Base-by-base conservation (phyloP, 1,284 basidiomycete species). In the Ustanciosporium gigantosporum region DNA sequence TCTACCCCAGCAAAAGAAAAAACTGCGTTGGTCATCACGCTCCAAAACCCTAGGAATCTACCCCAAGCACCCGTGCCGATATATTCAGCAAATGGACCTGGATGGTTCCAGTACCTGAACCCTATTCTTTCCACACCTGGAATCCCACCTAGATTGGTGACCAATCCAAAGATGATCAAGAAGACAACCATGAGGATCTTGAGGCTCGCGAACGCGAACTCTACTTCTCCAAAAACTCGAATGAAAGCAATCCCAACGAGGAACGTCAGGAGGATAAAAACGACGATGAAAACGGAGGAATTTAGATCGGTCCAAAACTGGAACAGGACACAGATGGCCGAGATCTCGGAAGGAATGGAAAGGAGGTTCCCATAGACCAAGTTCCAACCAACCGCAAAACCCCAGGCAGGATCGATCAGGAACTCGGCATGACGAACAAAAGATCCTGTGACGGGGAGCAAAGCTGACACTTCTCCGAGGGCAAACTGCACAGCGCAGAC, bases 1-100 rank as follows among this genome's bases (percentile, higher is more conserved):
- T 93, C 90, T n/a, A 89, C 90, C 34, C 32, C 85, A 84, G 31
- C 88, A 80, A 87, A 91, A 15, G 86, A 88, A 82, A 91, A 92
- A 3, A 88, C 88, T 11, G 90, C 89, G 22, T 76, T 66, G 25
- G 68, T 66, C 32, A 78, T 65, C 1, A 74, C 60, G 21, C 41
- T 39, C 45, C 66, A 72, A 41, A 73, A 76, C 8, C 70, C 78
- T 2, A 79, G 45, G 58, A 79, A 79, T 6, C 81, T 82, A 2
- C 87, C 88, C 68, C 83, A 83, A 2, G 81, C 43, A 0, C 88
- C 88, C 0, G 72, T 79, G 1, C 70, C 60, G 25, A 81, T 80
- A 42, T 70, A 47, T 25, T 65, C 65, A 40, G 46, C 52, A 25
- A 71, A 68, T 6, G 81, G 80, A n/a, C 81, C 82, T 0, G 81